Evolutionary conservation across 192 early-diverging fungal species (phyloP), one percentile per base, ranked within the genome.

Genomic region (Coemansia sp.): DNA sequence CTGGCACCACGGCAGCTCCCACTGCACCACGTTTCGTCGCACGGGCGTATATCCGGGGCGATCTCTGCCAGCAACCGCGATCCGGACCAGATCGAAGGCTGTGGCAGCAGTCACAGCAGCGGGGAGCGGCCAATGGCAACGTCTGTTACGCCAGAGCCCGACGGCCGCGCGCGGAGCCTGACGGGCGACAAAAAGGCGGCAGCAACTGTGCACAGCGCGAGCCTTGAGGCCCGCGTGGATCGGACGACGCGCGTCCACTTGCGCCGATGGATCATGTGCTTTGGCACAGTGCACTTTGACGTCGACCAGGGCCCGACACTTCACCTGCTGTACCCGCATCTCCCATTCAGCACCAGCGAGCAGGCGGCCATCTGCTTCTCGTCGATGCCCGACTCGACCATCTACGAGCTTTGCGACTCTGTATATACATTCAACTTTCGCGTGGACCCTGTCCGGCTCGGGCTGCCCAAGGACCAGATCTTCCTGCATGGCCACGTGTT

Each of bases 401-500:
- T 84, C 29, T 80, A 82, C 54, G 83, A 83, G 60, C 78, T 86
- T 6, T 82, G 82, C 53, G 85, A 86, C 60, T 80, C 75, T 35
- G 82, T 85, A 25, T 85, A 79, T 68, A 86, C 80, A 38, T 85
- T 86, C 54, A 77, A 85, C 38, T 75, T 84, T 34, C 80, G 83
- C 44, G 80, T 83, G 5, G 78, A 71, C 32, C 56, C 78, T 9
- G 47, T 64, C 32, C 67, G 67, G 8, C 73, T 68, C 13, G 51
- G 66, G 18, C 51, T 67, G 49, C 46, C 67, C 36, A 69, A 62
- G 47, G 68, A 65, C 41, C 47, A 30, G 23, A 41, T 72, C 17
- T 72, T 72, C 16, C 54, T 72, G 31, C 59, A 98, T 66, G 91
- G 89, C 22, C 91, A 95, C 75, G 92, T 92, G 9, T 94, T 93